Base-by-base conservation (phyloP, 495 filamentous ascomycete species). In the Daldinia loculata region DNA sequence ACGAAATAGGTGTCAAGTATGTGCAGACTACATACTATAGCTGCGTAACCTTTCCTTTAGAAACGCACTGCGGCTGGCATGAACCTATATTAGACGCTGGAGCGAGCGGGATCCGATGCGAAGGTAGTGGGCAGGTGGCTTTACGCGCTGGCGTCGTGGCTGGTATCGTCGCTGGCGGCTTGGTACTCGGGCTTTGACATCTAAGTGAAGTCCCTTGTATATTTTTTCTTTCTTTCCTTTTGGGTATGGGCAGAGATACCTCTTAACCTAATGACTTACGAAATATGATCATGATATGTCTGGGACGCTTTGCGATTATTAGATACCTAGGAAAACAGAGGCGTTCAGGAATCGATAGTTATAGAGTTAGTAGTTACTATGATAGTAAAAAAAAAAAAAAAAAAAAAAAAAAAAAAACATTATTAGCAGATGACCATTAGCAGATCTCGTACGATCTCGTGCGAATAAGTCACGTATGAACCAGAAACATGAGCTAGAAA, bases 51-150 rank as follows among this genome's bases (percentile, higher is more conserved):
- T 74, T 74, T 17, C 69, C 64, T 29, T 53, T 67, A 17, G 68
- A 78, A 29, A 73, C 76, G 34, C 77, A 80, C 56, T 85, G 83
- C 67, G 82, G 83, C 1, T 80, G 76, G 77, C 82, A 83, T 63
- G 75, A 79, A 59, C 82, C 80, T 4, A 78, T 85, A 19, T 51
- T 84, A 9, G 75, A 81, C 50, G 76, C 74, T 9, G 71, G 75
- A 4, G 58, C 61, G 6, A 69, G 50, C 0, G 53, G 70, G 45
- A 17, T 58, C 1, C 43, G 53, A 32, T 56, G 57, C 36, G 63
- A 67, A 9, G 60, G 71, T 2, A 24, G 60, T 17, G 70, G 62
- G 4, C 52, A 29, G 24, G 41, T 52, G 32, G 67, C 69, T 32
- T 15, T 63, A 15, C 53, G 61, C 27, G 71, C 68, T 5, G 66